Percentiles rank a stretch among this genome's conserved stretches.
phyloP scores from a whole-genome alignment of 169 alveolate genomes.

The Theileria sp. region DNA sequence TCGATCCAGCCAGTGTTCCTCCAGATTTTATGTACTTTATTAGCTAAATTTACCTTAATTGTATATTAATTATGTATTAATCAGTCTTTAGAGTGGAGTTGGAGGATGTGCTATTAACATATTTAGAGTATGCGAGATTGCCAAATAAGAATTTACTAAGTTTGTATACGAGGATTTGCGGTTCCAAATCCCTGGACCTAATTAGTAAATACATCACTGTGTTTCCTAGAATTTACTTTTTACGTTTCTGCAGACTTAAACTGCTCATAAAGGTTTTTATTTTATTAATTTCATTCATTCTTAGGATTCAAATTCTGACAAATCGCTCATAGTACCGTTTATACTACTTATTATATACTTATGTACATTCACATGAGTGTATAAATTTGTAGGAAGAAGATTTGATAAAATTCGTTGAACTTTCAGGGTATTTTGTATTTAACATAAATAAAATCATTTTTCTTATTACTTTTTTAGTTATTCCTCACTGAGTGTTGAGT shows the following conservation, averaged over 20 bases:
- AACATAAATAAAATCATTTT: neutral
- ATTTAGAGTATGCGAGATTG: constrained; percentile 25
- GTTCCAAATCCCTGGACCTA: neutral
- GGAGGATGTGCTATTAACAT: constrained; percentile 50
- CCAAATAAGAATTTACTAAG: constrained; percentile 40
- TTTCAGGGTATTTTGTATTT: constrained; percentile 17
- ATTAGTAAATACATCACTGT: constrained; percentile 1
- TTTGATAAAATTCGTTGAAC: constrained; percentile 12
- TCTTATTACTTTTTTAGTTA: too few species aligned
- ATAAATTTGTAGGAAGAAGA: constrained; percentile 25
- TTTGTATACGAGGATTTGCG: constrained; percentile 20
- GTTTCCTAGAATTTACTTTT: constrained; percentile 21
- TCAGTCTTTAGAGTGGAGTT: constrained; percentile 30
- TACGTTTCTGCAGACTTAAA: neutral
- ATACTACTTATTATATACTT: neutral
- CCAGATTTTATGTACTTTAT: constrained; percentile 20
- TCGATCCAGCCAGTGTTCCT: neutral
- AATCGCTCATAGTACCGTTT: neutral
- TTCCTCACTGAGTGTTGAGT: constrained; percentile 16
- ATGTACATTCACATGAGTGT: neutral
- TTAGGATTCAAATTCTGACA: constrained; percentile 1
- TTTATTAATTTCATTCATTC: neutral
- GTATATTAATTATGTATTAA: neutral
- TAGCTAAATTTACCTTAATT: neutral
- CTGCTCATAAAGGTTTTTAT: neutral